Evolutionary conservation across 179 eudicot species (phyloP), one percentile per base, ranked within the genome.

Genomic region (Nepenthes alata): DNA sequence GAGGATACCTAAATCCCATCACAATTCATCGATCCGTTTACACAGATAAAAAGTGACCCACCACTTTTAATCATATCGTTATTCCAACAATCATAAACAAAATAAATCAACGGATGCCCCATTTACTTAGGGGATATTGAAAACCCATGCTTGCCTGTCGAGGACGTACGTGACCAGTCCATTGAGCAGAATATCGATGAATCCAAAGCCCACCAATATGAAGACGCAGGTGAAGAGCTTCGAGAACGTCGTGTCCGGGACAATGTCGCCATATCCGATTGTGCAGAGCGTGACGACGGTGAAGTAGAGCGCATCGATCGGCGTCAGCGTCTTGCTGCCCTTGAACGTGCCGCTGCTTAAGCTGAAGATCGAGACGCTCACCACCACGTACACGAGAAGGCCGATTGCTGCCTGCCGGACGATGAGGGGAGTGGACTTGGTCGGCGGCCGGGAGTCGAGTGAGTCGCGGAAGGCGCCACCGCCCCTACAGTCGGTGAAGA

Each of bases 211-310:
- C 11, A 83, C 75, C 6, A 85, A 64, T 39, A 85, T 85, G 62
- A 85, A 83, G 9, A 60, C 64, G 38, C 83, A 83, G 5, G 91
- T 85, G 59, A 82, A 83, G 8, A 85, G 62, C 68, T 85, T 85
- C 2, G 88, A 70, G 63, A 74, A 72, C 0, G 72, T 74, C 9
- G 87, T 78, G 55, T 71, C 63, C 0, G 91, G 91, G 3, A 80
- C 85, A 44, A 85, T 80, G 48, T 85, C 91, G 2, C 91, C 91
- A 2, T 85, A 85, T 4, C 91, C 91, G 2, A 85, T 80, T 11
- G 91, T 83, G 58, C 76, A 85, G 3, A 85, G 59, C 16, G 85
- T 85, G 12, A 83, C 87, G 5, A 83, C 83, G 10, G 77, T 78
- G 64, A 80, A 85, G 62, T 85, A 85, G 62, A 85, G 35, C 11